Evolutionary conservation across 83 land plant genomes (phyloP).

Genomic region (Thuja plicata): DNA sequence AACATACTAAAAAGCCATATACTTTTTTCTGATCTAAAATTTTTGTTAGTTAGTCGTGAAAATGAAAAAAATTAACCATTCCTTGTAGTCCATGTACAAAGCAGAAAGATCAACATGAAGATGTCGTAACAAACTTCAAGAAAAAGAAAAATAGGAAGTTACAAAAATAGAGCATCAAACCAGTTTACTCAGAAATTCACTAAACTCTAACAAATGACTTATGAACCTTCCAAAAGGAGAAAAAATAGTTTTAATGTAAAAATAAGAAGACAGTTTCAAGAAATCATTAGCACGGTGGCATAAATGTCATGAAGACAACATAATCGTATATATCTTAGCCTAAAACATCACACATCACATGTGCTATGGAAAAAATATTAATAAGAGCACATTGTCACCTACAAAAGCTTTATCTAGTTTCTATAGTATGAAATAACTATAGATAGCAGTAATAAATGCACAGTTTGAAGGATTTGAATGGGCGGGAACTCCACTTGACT

Average conservation of each 20-base stretch:
- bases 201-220: not conserved
- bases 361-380: no score
- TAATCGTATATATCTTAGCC: no score
- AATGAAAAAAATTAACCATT: not conserved
- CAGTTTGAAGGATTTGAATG: not conserved
- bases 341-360: no score
- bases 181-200: not conserved
- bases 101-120: not conserved
- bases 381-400: no score
- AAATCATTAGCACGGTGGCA: no score
- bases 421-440: not conserved
- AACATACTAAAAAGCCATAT: no score
- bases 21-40: no score
- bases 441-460: not conserved
- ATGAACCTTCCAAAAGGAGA: not conserved
- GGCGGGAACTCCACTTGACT: no score
- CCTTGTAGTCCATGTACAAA: not conserved
- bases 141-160: not conserved
- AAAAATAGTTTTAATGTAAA: not conserved
- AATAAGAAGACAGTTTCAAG: no score
- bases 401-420: not conserved
- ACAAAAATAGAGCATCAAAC: not conserved
- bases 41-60: not conserved
- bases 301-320: no score
- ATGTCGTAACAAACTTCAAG: not conserved